A percentile compares a stretch with the other conserved stretches of the same genome.
phyloP scores from a whole-genome alignment of 116 monocot genomes.

The Phalaenopsis hybrid region DNA sequence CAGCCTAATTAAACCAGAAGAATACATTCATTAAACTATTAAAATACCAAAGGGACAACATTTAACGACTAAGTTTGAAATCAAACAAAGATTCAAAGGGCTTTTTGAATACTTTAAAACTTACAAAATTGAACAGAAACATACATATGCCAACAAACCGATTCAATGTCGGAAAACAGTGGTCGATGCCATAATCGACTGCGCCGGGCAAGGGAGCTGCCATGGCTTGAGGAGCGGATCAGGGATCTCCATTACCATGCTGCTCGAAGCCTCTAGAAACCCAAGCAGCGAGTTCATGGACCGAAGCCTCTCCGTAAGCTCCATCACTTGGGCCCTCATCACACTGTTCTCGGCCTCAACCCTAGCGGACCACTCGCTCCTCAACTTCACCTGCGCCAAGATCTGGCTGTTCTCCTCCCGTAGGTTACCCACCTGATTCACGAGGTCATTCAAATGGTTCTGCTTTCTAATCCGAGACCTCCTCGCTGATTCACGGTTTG shows the following conservation, averaged over 20 bases:
- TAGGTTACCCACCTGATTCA: constrained; percentile 25
- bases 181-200: constrained; percentile 28
- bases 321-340: constrained; percentile 26
- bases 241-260: constrained; percentile 42
- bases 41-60: too few relatives aligned
- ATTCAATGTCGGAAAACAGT: constrained; percentile 12
- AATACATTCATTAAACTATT: too few relatives aligned
- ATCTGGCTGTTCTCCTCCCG: constrained; percentile 21
- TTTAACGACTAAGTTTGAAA: too few relatives aligned
- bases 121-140: too few relatives aligned
- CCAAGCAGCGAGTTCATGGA: constrained; percentile 27
- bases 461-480: constrained; percentile 50
- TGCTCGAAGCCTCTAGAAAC: constrained; percentile 27
- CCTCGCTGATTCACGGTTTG: constrained; percentile 53
- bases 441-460: constrained; percentile 37
- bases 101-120: too few relatives aligned
- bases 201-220: constrained; percentile 15
- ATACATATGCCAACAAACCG: neutral
- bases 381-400: constrained; percentile 13
- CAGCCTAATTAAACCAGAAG: too few relatives aligned
- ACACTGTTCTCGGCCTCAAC: constrained; percentile 25
- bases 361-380: constrained; percentile 7
- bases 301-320: constrained; percentile 36
- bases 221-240: constrained; percentile 37
- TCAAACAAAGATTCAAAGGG: too few relatives aligned